Percentiles rank a stretch among this genome's conserved stretches.
Conservation (phyloP, 208 protist species). For the Acanthamoeba polyphaga region DNA sequence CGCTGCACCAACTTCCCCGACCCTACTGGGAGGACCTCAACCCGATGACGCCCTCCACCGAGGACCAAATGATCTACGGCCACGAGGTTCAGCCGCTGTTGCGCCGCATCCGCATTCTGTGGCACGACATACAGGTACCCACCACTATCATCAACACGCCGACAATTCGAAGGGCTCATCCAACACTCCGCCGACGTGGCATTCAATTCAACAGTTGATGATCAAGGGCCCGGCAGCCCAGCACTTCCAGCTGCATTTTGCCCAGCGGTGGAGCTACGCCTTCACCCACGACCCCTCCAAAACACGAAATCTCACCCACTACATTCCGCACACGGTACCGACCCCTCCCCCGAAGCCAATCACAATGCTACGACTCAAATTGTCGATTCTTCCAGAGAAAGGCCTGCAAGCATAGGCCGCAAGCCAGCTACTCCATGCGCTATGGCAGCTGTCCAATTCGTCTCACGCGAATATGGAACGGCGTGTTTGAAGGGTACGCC, state of each 20-base stretch:
- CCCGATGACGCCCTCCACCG: slow-evolving; percentile 42
- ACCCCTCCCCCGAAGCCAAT: no score
- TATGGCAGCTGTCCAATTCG: slow-evolving; percentile 32
- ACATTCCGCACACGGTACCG: slow-evolving; percentile 23
- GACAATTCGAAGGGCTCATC: neutral
- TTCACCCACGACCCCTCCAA: slow-evolving; percentile 79
- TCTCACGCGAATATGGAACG: slow-evolving; percentile 83
- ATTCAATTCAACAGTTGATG: slow-evolving; percentile 73
- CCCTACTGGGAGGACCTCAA: slow-evolving; percentile 76
- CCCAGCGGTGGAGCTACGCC: slow-evolving; percentile 84
- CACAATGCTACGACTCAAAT: no score
- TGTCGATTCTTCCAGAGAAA: neutral
- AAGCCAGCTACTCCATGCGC: slow-evolving; percentile 16
- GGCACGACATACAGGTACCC: slow-evolving; percentile 81
- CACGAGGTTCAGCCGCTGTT: slow-evolving; percentile 83
- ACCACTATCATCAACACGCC: neutral
- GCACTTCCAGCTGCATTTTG: slow-evolving; percentile 82
- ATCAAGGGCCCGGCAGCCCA: slow-evolving; percentile 76
- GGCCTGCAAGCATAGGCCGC: slow-evolving; percentile 37
- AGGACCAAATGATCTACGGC: slow-evolving; percentile 45
- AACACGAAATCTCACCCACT: slow-evolving; percentile 51
- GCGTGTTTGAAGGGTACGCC: slow-evolving; percentile 79
- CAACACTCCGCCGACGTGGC: neutral
- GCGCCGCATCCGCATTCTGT: slow-evolving; percentile 82
- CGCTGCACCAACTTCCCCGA: slow-evolving; percentile 81